Evolutionary conservation across 1,284 basidiomycete genomes (phyloP).

Genomic region (Fomes fomentarius): DNA sequence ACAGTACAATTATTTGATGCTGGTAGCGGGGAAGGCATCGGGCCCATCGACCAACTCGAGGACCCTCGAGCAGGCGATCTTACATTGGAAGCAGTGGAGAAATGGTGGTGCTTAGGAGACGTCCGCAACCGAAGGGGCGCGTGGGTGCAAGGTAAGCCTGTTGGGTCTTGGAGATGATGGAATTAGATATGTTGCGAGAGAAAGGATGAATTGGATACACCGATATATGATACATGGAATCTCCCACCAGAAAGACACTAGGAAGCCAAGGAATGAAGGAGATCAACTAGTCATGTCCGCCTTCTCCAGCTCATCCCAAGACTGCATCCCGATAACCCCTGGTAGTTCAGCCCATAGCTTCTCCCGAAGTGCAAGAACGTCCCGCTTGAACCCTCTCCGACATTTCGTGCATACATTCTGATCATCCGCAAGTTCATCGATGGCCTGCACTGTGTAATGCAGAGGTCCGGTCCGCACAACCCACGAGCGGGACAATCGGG

Average conservation of each 20-base stretch:
- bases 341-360: slow-evolving; percentile 55
- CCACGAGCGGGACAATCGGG: slow-evolving; percentile 54
- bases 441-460: slow-evolving; percentile 55
- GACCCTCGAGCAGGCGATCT: slow-evolving; percentile 35
- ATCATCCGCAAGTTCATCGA: slow-evolving; percentile 42
- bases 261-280: no score
- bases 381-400: slow-evolving; percentile 44
- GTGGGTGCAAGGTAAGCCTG: slow-evolving; percentile 71
- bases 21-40: slow-evolving; percentile 46
- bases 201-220: no score
- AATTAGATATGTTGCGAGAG: no score
- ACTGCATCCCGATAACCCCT: slow-evolving; percentile 44
- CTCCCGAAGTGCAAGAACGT: slow-evolving; percentile 44
- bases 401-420: slow-evolving; percentile 48
- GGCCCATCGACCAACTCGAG: slow-evolving; percentile 73
- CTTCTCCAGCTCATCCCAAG: slow-evolving; percentile 47
- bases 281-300: slow-evolving; percentile 29
- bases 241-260: no score
- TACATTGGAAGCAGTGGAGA: slow-evolving; percentile 68
- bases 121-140: slow-evolving; percentile 61
- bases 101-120: slow-evolving; percentile 88
- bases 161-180: background rate
- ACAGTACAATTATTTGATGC: slow-evolving; percentile 56
- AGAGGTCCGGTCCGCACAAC: slow-evolving; percentile 54
- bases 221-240: no score